Evolutionary conservation across 2,329 filamentous ascomycete genomes (phyloP).

Genomic region (Clarireedia paspali): DNA sequence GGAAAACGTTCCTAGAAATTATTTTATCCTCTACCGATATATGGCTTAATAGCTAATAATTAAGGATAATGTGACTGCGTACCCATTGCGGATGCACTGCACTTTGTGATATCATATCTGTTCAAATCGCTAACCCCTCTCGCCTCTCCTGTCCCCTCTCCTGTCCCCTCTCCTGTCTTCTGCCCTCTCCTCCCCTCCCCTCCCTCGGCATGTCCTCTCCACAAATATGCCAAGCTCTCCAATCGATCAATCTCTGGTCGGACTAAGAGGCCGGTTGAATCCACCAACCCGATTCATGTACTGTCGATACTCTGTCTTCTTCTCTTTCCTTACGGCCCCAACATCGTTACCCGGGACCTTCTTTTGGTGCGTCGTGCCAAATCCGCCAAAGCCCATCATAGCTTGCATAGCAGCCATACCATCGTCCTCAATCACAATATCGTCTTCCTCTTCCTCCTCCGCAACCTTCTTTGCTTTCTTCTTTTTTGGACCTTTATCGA

Average conservation of each 20-base stretch:
- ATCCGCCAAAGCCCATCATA: slow-evolving; percentile 85
- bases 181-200: neutral
- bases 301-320: slow-evolving; percentile 91
- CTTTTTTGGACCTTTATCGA: slow-evolving; percentile 23
- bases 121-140: neutral
- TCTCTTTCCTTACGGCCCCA: slow-evolving; percentile 79
- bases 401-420: slow-evolving; percentile 67
- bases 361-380: slow-evolving; percentile 79
- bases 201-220: neutral
- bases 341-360: slow-evolving; percentile 84
- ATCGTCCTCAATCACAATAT: slow-evolving; percentile 52
- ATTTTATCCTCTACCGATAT: no score
- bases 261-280: slow-evolving; percentile 72
- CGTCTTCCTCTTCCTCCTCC: slow-evolving; percentile 38
- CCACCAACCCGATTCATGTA: slow-evolving; percentile 87
- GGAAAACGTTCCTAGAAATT: no score
- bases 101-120: no score
- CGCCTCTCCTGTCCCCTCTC: neutral
- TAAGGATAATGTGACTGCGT: no score
- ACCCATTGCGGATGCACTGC: no score
- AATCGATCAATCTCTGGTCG: slow-evolving; percentile 29
- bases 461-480: slow-evolving; percentile 15
- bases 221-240: neutral
- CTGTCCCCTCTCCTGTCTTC: neutral
- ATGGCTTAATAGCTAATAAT: no score